A percentile compares a stretch with the other conserved stretches of the same genome.
phyloP scores from a whole-genome alignment of 164 flowering plant species.

The Annona squamosa region DNA sequence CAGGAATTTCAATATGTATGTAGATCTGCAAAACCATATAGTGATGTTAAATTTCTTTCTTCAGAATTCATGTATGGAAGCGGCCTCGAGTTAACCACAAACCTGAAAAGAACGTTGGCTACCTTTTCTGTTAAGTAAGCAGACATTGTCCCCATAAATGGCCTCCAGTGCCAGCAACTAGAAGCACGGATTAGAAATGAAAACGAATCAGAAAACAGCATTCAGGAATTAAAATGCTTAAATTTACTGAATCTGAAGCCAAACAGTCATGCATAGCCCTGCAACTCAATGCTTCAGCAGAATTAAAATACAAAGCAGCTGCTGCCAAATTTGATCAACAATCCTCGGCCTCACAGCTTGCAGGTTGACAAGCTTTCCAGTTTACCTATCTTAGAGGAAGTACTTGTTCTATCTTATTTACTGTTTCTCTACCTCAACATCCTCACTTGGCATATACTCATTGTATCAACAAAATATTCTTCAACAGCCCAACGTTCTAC shows the following conservation, averaged over 20 bases:
- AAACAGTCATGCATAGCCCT: not conserved
- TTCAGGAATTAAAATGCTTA: not conserved
- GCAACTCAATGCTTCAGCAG: not conserved
- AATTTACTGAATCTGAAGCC: too few species aligned
- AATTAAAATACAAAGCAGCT: not conserved
- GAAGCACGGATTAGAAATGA: conserved; percentile 8
- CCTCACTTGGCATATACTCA: too few species aligned
- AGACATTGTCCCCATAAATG: conserved; percentile 61
- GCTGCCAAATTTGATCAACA: not conserved
- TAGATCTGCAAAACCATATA: conserved; percentile 46
- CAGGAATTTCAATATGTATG: conserved; percentile 45
- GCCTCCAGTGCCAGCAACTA: conserved; percentile 82
- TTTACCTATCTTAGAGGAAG: too few species aligned
- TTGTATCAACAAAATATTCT: too few species aligned
- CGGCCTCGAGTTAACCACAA: not conserved
- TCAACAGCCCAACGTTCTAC: too few species aligned
- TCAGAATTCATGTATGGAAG: conserved; percentile 1
- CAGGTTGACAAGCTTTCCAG: too few species aligned
- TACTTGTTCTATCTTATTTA: too few species aligned
- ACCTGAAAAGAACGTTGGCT: conserved; percentile 65
- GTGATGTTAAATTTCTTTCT: conserved; percentile 1
- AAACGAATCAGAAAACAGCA: not conserved
- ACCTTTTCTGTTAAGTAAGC: conserved; percentile 31
- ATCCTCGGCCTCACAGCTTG: not conserved
- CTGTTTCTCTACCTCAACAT: too few species aligned